A percentile compares a stretch with the other conserved stretches of the same genome.
These are phyloP conservation scores for Nepenthes alata DNA, from an alignment of 179 eudicot species.

Conservation along the genomic window DNA sequence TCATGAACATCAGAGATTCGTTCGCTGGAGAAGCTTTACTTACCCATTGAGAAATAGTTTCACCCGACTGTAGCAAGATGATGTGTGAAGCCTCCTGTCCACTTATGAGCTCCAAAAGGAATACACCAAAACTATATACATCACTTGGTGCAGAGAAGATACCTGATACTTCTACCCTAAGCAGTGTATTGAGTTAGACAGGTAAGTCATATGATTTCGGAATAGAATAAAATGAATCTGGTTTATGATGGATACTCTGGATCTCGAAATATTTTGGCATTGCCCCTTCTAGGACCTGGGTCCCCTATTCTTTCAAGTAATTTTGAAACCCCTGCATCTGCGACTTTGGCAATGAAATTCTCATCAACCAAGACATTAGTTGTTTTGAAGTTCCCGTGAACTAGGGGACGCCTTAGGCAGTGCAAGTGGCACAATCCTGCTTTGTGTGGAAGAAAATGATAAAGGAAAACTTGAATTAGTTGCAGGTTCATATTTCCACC, in stretches of 20 bases:
- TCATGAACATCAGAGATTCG: no score
- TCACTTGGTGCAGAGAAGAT: background rate
- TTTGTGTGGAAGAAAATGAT: background rate
- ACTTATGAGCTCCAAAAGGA: slow-evolving; percentile 8
- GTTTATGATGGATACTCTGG: background rate
- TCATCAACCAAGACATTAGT: slow-evolving; percentile 1
- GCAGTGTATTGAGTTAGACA: background rate
- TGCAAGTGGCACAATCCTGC: slow-evolving; percentile 1
- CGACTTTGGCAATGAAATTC: background rate
- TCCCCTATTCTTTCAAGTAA: background rate
- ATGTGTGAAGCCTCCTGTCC: slow-evolving; percentile 1
- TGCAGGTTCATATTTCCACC: no score
- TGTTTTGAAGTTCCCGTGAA: slow-evolving; percentile 1
- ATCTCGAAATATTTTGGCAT: background rate
- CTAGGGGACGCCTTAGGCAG: background rate
- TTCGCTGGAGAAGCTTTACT: background rate
- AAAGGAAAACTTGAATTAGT: background rate
- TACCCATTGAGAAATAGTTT: slow-evolving; percentile 33
- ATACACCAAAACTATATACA: background rate
- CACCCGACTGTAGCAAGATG: slow-evolving; percentile 12
- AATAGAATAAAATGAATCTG: background rate
- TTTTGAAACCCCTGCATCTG: slow-evolving; percentile 1
- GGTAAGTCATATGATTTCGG: no score
- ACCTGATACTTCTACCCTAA: background rate
- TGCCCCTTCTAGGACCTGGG: background rate